These are phyloP conservation scores for Metschnikowia santaceciliae DNA, from an alignment of 805 yeast species.

Conservation along the genomic window DNA sequence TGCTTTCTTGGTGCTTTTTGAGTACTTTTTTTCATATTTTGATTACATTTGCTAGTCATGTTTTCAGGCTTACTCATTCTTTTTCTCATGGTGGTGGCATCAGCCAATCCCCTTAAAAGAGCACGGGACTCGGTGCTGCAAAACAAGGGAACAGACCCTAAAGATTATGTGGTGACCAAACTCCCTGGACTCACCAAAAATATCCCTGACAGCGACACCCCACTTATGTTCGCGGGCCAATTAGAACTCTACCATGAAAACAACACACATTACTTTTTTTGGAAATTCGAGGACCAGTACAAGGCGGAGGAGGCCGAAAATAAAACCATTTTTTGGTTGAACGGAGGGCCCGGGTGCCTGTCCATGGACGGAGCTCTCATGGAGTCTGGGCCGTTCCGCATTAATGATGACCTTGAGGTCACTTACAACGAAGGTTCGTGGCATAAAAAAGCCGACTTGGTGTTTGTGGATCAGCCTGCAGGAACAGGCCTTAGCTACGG, in stretches of 20 bases:
- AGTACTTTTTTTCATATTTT: background rate
- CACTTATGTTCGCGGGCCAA: slow-evolving; percentile 64
- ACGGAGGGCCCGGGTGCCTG: slow-evolving; percentile 98
- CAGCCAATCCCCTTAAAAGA: slow-evolving; percentile 15
- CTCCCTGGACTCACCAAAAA: slow-evolving; percentile 38
- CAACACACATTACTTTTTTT: slow-evolving; percentile 65
- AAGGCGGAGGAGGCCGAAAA: slow-evolving; percentile 30
- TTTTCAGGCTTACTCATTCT: background rate
- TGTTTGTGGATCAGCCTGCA: slow-evolving; percentile 91
- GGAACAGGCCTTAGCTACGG: slow-evolving; percentile 87
- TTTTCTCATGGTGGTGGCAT: slow-evolving; percentile 2
- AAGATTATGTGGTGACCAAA: slow-evolving; percentile 24
- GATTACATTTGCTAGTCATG: too few species aligned
- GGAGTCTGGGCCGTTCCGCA: slow-evolving; percentile 87
- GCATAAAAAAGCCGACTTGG: slow-evolving; percentile 72
- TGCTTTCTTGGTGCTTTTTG: background rate
- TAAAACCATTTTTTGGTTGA: slow-evolving; percentile 77
- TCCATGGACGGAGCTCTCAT: slow-evolving; percentile 95
- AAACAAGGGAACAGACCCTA: slow-evolving; percentile 7
- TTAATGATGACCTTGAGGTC: slow-evolving; percentile 43
- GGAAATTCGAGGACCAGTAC: slow-evolving; percentile 54
- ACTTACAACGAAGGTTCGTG: slow-evolving; percentile 70
- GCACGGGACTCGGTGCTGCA: slow-evolving; percentile 7
- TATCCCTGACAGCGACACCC: slow-evolving; percentile 32
- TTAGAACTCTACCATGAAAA: slow-evolving; percentile 51